Conservation (phyloP, 2,329 filamentous ascomycete species). For the Malbranchea zuffiana region DNA sequence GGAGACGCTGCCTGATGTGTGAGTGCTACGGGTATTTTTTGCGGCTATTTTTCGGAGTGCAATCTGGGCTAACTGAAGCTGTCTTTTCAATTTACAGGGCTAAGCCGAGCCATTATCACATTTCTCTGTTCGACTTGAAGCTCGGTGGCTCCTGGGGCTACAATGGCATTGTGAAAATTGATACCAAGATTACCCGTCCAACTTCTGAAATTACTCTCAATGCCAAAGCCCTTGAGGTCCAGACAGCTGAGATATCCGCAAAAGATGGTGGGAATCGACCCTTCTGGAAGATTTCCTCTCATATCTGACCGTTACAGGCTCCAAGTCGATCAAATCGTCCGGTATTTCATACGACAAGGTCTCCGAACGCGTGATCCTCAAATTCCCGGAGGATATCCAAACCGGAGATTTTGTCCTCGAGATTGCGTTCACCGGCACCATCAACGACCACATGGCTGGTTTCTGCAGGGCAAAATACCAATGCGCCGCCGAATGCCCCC, state of each 20-base stretch:
- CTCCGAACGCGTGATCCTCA: conserved; percentile 70
- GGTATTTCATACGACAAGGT: conserved; percentile 70
- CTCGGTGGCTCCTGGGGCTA: conserved; percentile 63
- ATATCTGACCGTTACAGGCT: conserved; percentile 7
- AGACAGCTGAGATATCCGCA: conserved; percentile 40
- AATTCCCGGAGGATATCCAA: conserved; percentile 62
- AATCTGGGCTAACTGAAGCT: too few relatives aligned
- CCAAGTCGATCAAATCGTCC: conserved; percentile 40
- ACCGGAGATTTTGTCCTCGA: conserved; percentile 56
- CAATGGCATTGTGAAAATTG: conserved; percentile 74
- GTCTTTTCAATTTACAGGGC: too few relatives aligned
- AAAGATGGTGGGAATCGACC: conserved; percentile 22
- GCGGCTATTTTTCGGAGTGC: conserved; percentile 6
- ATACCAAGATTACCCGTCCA: conserved; percentile 58
- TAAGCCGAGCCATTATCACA: conserved; percentile 74
- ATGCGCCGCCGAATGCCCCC: conserved; percentile 57
- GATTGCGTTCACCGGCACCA: conserved; percentile 65
- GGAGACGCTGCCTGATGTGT: conserved; percentile 38
- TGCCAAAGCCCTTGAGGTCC: conserved; percentile 69
- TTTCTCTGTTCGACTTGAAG: conserved; percentile 72
- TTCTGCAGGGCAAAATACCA: conserved; percentile 95
- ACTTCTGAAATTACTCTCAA: conserved; percentile 76
- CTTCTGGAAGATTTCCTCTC: conserved; percentile 5
- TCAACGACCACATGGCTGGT: conserved; percentile 85
- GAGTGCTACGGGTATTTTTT: conserved; percentile 19